These are phyloP conservation scores for Friedmanniomyces endolithicus DNA, from an alignment of 495 filamentous ascomycete species.

Conservation along the genomic window DNA sequence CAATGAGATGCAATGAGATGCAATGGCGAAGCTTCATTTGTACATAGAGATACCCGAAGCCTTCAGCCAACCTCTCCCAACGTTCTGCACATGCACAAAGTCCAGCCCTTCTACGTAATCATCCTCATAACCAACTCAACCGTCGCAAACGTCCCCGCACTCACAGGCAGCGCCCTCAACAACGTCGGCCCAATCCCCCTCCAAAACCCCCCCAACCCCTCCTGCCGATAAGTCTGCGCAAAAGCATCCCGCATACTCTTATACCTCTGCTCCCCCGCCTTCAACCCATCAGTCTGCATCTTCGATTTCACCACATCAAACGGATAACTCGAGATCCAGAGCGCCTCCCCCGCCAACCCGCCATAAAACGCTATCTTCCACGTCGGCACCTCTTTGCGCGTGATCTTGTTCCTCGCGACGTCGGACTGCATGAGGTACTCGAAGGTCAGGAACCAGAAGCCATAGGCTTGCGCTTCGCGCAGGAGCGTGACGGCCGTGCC, in stretches of 20 bases:
- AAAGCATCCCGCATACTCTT: constrained; percentile 83
- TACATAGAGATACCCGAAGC: neutral
- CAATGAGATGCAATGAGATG: too few relatives aligned
- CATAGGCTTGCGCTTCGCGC: constrained; percentile 89
- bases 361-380: constrained; percentile 87
- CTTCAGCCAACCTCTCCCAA: neutral
- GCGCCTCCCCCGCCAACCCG: constrained; percentile 80
- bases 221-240: constrained; percentile 60
- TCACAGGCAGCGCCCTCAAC: constrained; percentile 92
- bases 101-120: constrained; percentile 12
- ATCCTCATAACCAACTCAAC: constrained; percentile 16
- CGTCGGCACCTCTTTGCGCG: constrained; percentile 61
- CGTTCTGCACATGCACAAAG: too few relatives aligned
- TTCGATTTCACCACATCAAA: constrained; percentile 98
- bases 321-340: constrained; percentile 89
- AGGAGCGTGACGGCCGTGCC: constrained; percentile 74
- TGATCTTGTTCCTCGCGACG: constrained; percentile 57
- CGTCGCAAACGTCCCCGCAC: constrained; percentile 84
- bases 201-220: constrained; percentile 84
- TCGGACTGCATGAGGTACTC: constrained; percentile 94
- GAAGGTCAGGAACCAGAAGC: constrained; percentile 85
- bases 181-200: constrained; percentile 90
- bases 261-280: constrained; percentile 46
- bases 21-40: too few relatives aligned
- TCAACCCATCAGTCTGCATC: constrained; percentile 96